These are phyloP conservation scores for Alternaria sp. DNA, from an alignment of 2,329 filamentous ascomycete genomes.

Conservation along the genomic window DNA sequence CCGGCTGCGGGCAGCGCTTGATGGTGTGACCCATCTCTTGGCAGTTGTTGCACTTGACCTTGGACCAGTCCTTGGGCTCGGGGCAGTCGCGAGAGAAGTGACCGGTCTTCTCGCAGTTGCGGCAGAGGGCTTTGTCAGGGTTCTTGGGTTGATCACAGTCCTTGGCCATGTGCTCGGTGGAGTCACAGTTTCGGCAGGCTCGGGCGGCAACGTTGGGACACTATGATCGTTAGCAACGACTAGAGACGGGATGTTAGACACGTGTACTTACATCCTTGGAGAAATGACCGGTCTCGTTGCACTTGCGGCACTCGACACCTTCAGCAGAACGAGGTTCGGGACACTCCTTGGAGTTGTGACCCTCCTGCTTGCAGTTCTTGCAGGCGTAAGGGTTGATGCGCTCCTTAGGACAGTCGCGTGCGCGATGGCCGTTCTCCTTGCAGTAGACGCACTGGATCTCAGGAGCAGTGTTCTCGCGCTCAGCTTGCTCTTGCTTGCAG, in stretches of 20 bases:
- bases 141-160: conserved; percentile 48
- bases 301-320: conserved; percentile 70
- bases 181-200: conserved; percentile 48
- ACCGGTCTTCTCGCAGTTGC: conserved; percentile 70
- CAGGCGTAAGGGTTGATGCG: conserved; percentile 70
- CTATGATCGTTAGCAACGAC: conserved; percentile 28
- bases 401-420: conserved; percentile 66
- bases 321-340: conserved; percentile 57
- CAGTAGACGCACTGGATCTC: conserved; percentile 71
- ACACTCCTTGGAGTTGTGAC: conserved; percentile 48
- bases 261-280: conserved; percentile 37
- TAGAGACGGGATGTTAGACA: not conserved
- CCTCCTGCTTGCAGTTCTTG: conserved; percentile 68
- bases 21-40: conserved; percentile 47
- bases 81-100: conserved; percentile 66
- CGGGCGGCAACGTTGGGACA: conserved; percentile 41
- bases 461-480: conserved; percentile 51
- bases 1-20: conserved; percentile 44
- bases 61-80: conserved; percentile 61
- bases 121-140: conserved; percentile 53
- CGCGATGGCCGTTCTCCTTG: conserved; percentile 66
- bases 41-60: conserved; percentile 58
- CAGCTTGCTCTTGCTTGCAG: conserved; percentile 65
- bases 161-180: conserved; percentile 46
- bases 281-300: conserved; percentile 58